These are phyloP conservation scores for Mycena floridula DNA, from an alignment of 768 basidiomycete genomes.

Conservation along the genomic window DNA sequence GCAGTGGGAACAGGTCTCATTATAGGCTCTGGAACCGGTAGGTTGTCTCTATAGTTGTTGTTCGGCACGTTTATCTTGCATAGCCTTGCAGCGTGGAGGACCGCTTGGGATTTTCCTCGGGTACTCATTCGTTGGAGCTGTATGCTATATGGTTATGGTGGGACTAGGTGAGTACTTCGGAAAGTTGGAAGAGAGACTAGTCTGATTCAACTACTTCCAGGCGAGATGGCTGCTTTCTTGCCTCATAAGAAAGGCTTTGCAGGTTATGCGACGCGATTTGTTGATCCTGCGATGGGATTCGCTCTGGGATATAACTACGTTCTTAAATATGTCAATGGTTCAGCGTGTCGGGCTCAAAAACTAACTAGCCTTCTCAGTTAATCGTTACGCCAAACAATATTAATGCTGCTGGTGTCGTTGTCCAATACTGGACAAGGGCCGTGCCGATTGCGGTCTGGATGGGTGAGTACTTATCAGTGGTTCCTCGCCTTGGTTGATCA, in stretches of 20 bases:
- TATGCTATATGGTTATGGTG: constrained; percentile 57
- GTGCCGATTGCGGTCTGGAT: too few relatives aligned
- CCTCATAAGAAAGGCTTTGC: constrained; percentile 21
- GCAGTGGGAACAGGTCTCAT: constrained; percentile 37
- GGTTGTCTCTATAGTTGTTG: not conserved
- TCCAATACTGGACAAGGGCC: constrained; percentile 50
- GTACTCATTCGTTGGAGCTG: constrained; percentile 44
- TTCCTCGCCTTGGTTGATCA: too few relatives aligned
- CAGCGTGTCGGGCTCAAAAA: not conserved
- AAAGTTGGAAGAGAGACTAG: constrained; percentile 17
- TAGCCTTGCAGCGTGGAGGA: too few relatives aligned
- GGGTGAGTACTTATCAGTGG: too few relatives aligned
- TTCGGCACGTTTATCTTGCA: constrained; percentile 13
- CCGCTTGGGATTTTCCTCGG: too few relatives aligned
- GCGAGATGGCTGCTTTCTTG: constrained; percentile 41
- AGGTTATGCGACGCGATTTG: constrained; percentile 59
- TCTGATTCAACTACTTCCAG: constrained; percentile 14
- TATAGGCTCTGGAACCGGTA: constrained; percentile 50
- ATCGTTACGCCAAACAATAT: constrained; percentile 64
- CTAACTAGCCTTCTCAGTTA: constrained; percentile 27
- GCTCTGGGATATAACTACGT: constrained; percentile 56
- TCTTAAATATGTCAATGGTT: constrained; percentile 41
- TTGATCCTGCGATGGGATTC: constrained; percentile 60
- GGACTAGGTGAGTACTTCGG: constrained; percentile 27
- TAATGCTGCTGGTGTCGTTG: constrained; percentile 52